These are phyloP conservation scores for Phellopilus nigrolimitatus DNA, from an alignment of 1,284 basidiomycete species.

Conservation along the genomic window DNA sequence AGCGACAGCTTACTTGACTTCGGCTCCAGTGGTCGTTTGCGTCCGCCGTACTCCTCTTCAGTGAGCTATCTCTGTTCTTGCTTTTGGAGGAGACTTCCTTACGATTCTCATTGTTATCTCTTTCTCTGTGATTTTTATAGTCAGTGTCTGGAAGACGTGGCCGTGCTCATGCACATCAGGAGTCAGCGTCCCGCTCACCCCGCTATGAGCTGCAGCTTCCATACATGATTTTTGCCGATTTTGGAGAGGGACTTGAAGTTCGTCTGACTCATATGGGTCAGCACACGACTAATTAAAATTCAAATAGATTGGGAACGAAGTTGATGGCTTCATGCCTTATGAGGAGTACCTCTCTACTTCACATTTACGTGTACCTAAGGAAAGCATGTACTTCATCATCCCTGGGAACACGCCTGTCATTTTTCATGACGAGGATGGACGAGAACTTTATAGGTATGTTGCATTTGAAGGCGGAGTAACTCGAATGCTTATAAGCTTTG, in stretches of 20 bases:
- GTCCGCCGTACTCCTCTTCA: background rate
- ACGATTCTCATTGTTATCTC: no score
- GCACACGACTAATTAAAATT: background rate
- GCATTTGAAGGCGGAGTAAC: background rate
- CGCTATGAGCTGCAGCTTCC: slow-evolving; percentile 7
- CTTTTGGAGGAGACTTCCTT: background rate
- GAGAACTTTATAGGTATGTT: slow-evolving; percentile 17
- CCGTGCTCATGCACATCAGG: background rate
- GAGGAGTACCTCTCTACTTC: slow-evolving; percentile 21
- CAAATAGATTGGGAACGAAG: slow-evolving; percentile 23
- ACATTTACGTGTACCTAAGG: slow-evolving; percentile 14
- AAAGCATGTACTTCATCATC: slow-evolving; percentile 21
- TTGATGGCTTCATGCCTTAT: slow-evolving; percentile 26
- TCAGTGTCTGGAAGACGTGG: no score
- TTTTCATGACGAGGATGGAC: slow-evolving; percentile 21
- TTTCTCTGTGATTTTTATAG: no score
- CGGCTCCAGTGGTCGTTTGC: background rate
- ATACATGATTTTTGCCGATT: slow-evolving; percentile 22
- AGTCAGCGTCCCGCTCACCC: background rate
- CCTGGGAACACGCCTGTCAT: slow-evolving; percentile 20
- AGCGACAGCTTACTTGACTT: slow-evolving; percentile 2
- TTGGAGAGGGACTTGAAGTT: slow-evolving; percentile 21
- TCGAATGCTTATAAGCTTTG: slow-evolving; percentile 5
- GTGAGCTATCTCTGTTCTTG: background rate
- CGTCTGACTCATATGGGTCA: background rate